Evolutionary conservation across 257 asterid genomes (phyloP).

Genomic region (Jasminum sambac): DNA sequence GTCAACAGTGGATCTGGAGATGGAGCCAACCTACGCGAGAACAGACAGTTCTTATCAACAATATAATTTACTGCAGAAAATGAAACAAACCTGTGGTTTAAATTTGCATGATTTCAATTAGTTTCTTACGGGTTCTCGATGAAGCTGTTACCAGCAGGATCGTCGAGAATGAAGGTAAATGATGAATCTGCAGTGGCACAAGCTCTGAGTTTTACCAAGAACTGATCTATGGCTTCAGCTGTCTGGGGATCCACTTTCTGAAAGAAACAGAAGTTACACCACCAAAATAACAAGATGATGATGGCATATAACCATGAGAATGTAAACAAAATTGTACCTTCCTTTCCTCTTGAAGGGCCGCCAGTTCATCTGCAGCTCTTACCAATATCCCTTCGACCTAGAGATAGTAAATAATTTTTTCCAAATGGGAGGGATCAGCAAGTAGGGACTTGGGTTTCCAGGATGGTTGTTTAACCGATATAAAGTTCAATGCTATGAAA

Average conservation of each 20-base stretch:
- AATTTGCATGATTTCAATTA: not conserved
- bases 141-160: constrained; percentile 98
- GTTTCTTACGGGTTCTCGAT: constrained; percentile 91
- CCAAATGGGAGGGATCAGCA: not conserved
- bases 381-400: constrained; percentile 90
- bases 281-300: constrained; percentile 13
- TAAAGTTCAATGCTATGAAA: not conserved
- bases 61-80: not conserved
- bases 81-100: not conserved
- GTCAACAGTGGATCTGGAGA: constrained; percentile 79
- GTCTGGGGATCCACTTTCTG: constrained; percentile 85
- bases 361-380: constrained; percentile 79
- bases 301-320: constrained; percentile 11
- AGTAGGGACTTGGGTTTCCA: not conserved
- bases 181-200: constrained; percentile 70
- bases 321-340: constrained; percentile 51
- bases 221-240: constrained; percentile 81
- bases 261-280: constrained; percentile 14
- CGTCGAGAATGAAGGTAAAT: constrained; percentile 81
- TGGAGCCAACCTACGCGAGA: constrained; percentile 70
- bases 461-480: not conserved
- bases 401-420: constrained; percentile 17
- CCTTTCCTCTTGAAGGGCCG: constrained; percentile 89
- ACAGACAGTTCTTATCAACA: constrained; percentile 11
- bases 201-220: constrained; percentile 74